phyloP scores from a whole-genome alignment of 257 asterid species.

The Ilex asprella region DNA sequence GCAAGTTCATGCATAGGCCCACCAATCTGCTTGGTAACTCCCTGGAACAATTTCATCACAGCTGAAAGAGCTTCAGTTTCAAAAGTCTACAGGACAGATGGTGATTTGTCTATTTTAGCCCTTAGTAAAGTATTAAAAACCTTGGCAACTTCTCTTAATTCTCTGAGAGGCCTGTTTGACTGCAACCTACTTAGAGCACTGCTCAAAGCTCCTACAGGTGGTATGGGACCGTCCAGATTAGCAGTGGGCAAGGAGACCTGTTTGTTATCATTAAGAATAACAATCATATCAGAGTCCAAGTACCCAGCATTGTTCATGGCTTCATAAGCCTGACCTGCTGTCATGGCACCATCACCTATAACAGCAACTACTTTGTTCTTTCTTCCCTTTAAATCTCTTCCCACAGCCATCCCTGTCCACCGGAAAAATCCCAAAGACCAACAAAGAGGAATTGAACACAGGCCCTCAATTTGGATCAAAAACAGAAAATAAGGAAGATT shows the following conservation, averaged over 20 bases:
- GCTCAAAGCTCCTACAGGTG: conserved; percentile 92
- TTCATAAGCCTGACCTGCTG: conserved; percentile 96
- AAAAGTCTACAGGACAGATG: background rate
- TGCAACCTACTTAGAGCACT: conserved; percentile 85
- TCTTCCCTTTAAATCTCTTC: conserved; percentile 80
- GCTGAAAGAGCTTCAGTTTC: conserved; percentile 1
- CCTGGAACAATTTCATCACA: conserved; percentile 46
- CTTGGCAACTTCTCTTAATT: conserved; percentile 93
- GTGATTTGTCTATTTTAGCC: background rate
- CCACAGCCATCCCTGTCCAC: conserved; percentile 88
- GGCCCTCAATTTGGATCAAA: background rate
- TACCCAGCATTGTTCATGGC: conserved; percentile 98
- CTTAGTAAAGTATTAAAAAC: conserved; percentile 20
- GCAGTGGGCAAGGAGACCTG: conserved; percentile 97
- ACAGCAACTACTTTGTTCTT: conserved; percentile 72
- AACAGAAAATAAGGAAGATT: background rate
- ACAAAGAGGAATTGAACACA: conserved; percentile 2
- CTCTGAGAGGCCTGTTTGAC: conserved; percentile 85
- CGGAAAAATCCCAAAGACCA: conserved; percentile 15
- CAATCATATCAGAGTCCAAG: conserved; percentile 94
- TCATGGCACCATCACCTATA: conserved; percentile 97
- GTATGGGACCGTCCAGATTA: conserved; percentile 70
- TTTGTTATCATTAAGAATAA: conserved; percentile 87
- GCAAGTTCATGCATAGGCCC: conserved; percentile 96
- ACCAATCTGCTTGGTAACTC: conserved; percentile 91